Percentiles rank a stretch among this genome's conserved stretches.
phyloP scores from a whole-genome alignment of 768 basidiomycete species.

The Albatrellus ellisii region DNA sequence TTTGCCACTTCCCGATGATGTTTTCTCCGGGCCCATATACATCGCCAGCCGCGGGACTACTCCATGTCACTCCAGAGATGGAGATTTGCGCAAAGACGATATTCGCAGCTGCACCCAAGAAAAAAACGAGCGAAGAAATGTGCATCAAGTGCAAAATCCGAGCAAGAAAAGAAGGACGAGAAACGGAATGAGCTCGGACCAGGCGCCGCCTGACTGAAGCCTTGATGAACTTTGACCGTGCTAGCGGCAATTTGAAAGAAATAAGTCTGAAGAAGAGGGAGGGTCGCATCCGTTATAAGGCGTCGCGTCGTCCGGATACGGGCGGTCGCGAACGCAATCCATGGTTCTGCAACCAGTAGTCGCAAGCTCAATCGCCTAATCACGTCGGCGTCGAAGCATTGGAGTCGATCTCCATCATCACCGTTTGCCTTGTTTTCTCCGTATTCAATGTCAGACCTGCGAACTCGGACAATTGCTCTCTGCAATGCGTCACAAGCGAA shows the following conservation, averaged over 20 bases:
- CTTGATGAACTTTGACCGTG: neutral
- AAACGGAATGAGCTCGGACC: neutral
- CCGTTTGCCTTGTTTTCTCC: slow-evolving; percentile 16
- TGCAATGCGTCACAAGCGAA: slow-evolving; percentile 14
- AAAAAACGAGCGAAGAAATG: neutral
- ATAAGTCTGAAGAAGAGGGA: neutral
- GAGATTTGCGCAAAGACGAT: slow-evolving; percentile 1
- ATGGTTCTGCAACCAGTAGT: neutral
- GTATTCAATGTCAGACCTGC: slow-evolving; percentile 28
- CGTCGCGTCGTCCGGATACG: neutral
- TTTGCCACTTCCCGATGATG: slow-evolving; percentile 21
- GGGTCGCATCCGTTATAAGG: neutral
- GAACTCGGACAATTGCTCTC: slow-evolving; percentile 43
- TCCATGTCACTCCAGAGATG: slow-evolving; percentile 17
- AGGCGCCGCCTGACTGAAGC: neutral
- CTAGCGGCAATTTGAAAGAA: neutral
- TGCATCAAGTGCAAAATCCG: neutral
- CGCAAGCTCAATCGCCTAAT: too few species aligned
- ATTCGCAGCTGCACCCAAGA: slow-evolving; percentile 5
- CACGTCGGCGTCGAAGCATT: slow-evolving; percentile 54
- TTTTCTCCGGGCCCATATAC: slow-evolving; percentile 19
- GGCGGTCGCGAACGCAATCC: neutral
- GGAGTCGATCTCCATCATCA: slow-evolving; percentile 59
- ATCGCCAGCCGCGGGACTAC: slow-evolving; percentile 18
- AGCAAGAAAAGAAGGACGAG: neutral